Conservation (phyloP, 768 basidiomycete species). For the Lactifluus piperatus region DNA sequence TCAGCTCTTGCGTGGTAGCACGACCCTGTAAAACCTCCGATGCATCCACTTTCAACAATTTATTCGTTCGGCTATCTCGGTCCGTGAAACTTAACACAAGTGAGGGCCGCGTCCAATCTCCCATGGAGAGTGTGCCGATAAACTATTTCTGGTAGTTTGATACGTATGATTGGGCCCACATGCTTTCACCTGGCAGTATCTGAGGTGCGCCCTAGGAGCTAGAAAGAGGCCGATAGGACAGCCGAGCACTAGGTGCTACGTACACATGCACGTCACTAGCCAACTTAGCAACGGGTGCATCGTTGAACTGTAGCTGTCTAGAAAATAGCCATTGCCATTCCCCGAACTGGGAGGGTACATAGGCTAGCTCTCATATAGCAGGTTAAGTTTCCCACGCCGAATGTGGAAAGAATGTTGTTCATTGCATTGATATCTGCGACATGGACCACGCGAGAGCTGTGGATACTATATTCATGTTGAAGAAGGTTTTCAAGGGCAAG, state of each 20-base stretch:
- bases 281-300: neutral
- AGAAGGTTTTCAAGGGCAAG: neutral
- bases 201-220: neutral
- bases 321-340: neutral
- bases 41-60: neutral
- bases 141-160: neutral
- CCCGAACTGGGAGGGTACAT: neutral
- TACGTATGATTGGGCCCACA: neutral
- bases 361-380: neutral
- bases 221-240: neutral
- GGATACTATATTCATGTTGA: neutral
- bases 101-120: neutral
- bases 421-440: neutral
- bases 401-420: neutral
- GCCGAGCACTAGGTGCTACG: neutral
- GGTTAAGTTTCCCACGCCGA: neutral
- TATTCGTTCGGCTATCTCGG: neutral
- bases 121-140: neutral
- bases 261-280: neutral
- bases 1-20: neutral
- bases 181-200: neutral
- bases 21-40: neutral
- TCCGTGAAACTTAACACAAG: slow-evolving; percentile 2
- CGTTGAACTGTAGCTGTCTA: neutral
- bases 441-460: neutral